Conservation (phyloP, 148 eudicot species). For the Heliamphora exappendiculata region DNA sequence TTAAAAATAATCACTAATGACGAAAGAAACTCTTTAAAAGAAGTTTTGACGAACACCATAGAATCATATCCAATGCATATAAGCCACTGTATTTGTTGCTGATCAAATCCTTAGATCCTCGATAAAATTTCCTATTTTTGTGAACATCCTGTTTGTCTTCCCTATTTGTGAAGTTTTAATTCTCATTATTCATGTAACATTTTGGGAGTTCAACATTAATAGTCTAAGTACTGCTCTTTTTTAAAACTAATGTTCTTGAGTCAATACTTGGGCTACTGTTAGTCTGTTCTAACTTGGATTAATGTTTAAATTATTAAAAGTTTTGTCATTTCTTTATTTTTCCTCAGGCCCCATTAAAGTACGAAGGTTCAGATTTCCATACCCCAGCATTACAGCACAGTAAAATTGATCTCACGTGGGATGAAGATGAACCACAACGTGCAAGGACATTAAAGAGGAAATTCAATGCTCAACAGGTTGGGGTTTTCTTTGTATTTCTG, state of each 20-base stretch:
- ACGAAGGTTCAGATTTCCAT: conserved; percentile 74
- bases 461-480: conserved; percentile 63
- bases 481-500: neutral
- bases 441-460: conserved; percentile 59
- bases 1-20: no score
- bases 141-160: neutral
- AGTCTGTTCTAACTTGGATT: neutral
- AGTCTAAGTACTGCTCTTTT: neutral
- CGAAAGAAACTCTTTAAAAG: no score
- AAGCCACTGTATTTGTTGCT: neutral
- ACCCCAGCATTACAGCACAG: conserved; percentile 84
- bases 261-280: neutral
- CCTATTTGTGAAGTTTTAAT: neutral
- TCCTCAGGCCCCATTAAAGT: conserved; percentile 55
- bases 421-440: conserved; percentile 93
- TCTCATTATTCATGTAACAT: neutral
- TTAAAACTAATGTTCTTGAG: no score
- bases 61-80: no score
- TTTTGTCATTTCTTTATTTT: neutral
- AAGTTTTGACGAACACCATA: no score
- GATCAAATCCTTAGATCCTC: neutral
- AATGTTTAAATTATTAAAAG: neutral
- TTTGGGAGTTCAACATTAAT: neutral
- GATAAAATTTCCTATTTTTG: neutral
- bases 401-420: conserved; percentile 75